A percentile compares a stretch with the other conserved stretches of the same genome.
Conservation (phyloP, 1,139 yeast genomes). For the Geotrichum klebahnii region DNA sequence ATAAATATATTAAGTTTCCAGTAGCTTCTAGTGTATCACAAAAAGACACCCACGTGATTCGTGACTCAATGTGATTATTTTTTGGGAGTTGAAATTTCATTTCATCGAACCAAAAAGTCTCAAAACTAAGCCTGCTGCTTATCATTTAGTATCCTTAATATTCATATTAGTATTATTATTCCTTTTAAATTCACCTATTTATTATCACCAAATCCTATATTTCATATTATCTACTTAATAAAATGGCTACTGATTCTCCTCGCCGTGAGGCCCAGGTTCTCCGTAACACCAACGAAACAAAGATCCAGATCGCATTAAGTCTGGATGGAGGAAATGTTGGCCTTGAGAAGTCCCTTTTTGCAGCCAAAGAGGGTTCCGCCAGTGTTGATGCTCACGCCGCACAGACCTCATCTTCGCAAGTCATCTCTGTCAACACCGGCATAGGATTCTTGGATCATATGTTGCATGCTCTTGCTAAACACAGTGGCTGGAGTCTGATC, state of each 20-base stretch:
- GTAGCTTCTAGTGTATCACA: too few species aligned
- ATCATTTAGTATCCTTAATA: not conserved
- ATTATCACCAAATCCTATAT: not conserved
- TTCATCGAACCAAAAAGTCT: not conserved
- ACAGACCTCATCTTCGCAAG: slow-evolving; percentile 61
- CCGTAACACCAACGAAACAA: slow-evolving; percentile 87
- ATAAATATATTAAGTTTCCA: too few species aligned
- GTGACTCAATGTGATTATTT: slow-evolving; percentile 5
- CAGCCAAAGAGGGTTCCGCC: slow-evolving; percentile 29
- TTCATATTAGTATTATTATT: not conserved
- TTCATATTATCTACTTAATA: not conserved
- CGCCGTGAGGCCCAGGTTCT: slow-evolving; percentile 51
- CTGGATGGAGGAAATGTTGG: slow-evolving; percentile 77
- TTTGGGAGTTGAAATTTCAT: not conserved
- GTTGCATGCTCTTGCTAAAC: slow-evolving; percentile 95
- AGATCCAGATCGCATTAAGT: slow-evolving; percentile 77
- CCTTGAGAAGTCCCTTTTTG: slow-evolving; percentile 52
- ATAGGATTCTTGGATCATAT: slow-evolving; percentile 94
- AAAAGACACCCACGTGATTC: not conserved
- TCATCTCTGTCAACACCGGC: slow-evolving; percentile 80
- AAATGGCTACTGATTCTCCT: slow-evolving; percentile 5
- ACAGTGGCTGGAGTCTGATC: slow-evolving; percentile 89
- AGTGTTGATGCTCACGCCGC: slow-evolving; percentile 52
- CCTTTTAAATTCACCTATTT: not conserved
- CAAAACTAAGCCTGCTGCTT: too few species aligned